Evolutionary conservation across 1,139 yeast species (phyloP), one percentile per base, ranked within the genome.

Genomic region (Yamadazyma triangularis): DNA sequence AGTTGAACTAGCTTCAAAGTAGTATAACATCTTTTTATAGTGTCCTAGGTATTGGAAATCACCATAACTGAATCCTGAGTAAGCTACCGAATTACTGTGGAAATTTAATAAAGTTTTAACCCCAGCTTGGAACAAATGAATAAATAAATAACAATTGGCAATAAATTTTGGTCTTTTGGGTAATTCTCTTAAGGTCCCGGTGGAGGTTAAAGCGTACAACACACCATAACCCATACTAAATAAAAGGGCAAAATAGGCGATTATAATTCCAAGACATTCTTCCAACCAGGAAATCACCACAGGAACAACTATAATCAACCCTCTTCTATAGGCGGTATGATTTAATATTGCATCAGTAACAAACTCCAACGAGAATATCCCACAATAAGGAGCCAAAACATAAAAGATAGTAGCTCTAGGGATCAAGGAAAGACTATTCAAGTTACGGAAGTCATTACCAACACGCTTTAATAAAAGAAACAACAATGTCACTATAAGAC

Each of bases 171-270:
- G 8, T 18, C 20, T 9, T 18, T 18, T 18, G 2, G 69, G 68
- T 9, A 62, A 35, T 25, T 48, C 36, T 30, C 65, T 43, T 31
- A 47, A 60, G 26, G 55, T 51, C 29, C 44, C 46, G 12, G 63
- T 48, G 3, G 52, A 53, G 24, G 44, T 43, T 25, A 51, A 56
- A 36, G 53, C 55, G 36, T 58, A 64, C 13, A 63, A 43, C 3
- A 62, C 66, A 1, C 70, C 70, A 33, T 56, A 61, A 0, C 70
- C 70, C 68, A 61, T 61, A 24, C 64, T 40, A 36, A 64, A 60
- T 20, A 61, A 33, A 22, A 60, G 49, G n/a, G 50, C 32, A 24
- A 48, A 38, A 29, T 40, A 50, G 6, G 35, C 25, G 5, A 33
- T 15, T 14, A 44, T 35, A 11, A 32, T 23, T 7, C 18, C 18